These are phyloP conservation scores for Cladorrhinum samala DNA, from an alignment of 495 filamentous ascomycete species.

Conservation along the genomic window DNA sequence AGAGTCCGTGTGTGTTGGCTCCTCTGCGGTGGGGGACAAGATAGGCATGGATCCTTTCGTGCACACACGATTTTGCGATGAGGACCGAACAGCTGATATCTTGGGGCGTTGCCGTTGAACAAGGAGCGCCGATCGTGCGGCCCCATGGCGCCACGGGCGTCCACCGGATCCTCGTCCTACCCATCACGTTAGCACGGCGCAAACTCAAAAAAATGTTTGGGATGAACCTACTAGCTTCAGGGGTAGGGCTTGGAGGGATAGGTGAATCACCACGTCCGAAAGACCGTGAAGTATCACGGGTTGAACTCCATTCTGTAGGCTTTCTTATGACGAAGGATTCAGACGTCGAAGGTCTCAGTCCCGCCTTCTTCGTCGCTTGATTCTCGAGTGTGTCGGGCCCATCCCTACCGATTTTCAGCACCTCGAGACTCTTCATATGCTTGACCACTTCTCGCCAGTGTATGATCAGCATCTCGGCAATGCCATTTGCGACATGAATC, in stretches of 20 bases:
- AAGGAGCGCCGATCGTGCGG: slow-evolving; percentile 8
- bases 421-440: slow-evolving; percentile 41
- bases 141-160: slow-evolving; percentile 4
- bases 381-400: not conserved
- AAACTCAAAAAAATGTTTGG: not conserved
- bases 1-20: slow-evolving; percentile 11
- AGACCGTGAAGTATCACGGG: not conserved
- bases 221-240: slow-evolving; percentile 17
- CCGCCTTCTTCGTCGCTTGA: not conserved
- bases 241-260: slow-evolving; percentile 25
- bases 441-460: slow-evolving; percentile 54
- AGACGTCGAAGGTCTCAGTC: slow-evolving; percentile 20
- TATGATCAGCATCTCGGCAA: slow-evolving; percentile 53
- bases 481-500: slow-evolving; percentile 45
- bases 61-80: slow-evolving; percentile 4
- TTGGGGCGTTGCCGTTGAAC: slow-evolving; percentile 23
- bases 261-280: slow-evolving; percentile 18
- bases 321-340: slow-evolving; percentile 19
- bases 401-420: slow-evolving; percentile 18
- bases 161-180: slow-evolving; percentile 11
- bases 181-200: slow-evolving; percentile 7
- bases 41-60: slow-evolving; percentile 14
- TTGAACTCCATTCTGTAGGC: slow-evolving; percentile 13
- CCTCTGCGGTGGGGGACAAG: slow-evolving; percentile 30
- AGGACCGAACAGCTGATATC: slow-evolving; percentile 7